Conservation (phyloP, 129 eudicot species). For the Flaveria ramosissima region DNA sequence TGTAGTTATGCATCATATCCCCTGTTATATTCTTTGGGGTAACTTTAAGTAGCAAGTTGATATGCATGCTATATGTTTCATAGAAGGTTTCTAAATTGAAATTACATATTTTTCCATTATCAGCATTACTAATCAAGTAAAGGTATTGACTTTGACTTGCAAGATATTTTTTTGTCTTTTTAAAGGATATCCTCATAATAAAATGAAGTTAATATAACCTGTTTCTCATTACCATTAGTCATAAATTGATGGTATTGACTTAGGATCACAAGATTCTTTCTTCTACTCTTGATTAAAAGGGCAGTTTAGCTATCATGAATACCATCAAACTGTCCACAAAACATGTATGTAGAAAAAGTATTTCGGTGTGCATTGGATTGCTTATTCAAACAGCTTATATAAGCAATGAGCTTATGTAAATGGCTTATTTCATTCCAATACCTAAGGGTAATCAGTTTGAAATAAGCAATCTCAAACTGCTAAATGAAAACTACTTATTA, state of each 20-base stretch:
- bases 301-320: no score
- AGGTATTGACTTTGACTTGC: neutral
- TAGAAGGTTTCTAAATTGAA: conserved; percentile 10
- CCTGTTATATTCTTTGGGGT: conserved; percentile 12
- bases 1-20: conserved; percentile 20
- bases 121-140: neutral
- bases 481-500: no score
- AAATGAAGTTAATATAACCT: conserved; percentile 3
- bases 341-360: no score
- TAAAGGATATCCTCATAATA: neutral
- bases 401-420: no score
- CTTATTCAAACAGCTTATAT: no score
- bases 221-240: neutral
- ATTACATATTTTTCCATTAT: conserved; percentile 2
- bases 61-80: neutral
- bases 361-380: no score
- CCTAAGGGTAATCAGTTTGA: neutral
- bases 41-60: conserved; percentile 23
- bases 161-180: neutral
- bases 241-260: conserved; percentile 6
- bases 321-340: no score
- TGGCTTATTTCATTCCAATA: no score
- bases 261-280: neutral
- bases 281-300: neutral
- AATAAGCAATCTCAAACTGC: neutral